phyloP scores from a whole-genome alignment of 1,139 yeast genomes.

The Yamadazyma conglobata region DNA sequence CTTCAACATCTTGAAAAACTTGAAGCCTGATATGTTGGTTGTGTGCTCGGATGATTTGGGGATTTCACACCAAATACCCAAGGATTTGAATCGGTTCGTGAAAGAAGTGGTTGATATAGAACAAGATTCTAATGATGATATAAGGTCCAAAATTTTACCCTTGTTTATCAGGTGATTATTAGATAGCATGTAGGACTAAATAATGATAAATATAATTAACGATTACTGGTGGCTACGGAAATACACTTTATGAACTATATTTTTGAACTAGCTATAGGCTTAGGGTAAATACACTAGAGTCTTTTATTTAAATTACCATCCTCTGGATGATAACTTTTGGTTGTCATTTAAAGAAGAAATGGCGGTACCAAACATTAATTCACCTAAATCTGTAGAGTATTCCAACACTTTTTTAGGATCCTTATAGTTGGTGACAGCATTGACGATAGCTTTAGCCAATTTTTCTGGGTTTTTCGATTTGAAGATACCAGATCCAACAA shows the following conservation, averaged over 20 bases:
- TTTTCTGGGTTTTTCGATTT: slow-evolving; percentile 70
- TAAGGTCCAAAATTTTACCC: slow-evolving; percentile 11
- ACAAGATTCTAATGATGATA: slow-evolving; percentile 14
- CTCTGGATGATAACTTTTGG: slow-evolving; percentile 51
- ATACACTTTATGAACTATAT: too few relatives aligned
- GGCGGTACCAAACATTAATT: slow-evolving; percentile 69
- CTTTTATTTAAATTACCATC: slow-evolving; percentile 54
- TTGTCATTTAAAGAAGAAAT: slow-evolving; percentile 46
- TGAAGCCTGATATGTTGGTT: slow-evolving; percentile 41
- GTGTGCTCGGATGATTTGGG: slow-evolving; percentile 47
- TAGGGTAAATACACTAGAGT: too few relatives aligned
- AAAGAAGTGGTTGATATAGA: slow-evolving; percentile 31
- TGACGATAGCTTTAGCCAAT: slow-evolving; percentile 77
- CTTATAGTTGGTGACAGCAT: slow-evolving; percentile 73
- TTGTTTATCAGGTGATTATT: slow-evolving; percentile 11
- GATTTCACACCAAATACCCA: slow-evolving; percentile 26
- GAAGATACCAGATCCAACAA: slow-evolving; percentile 89
- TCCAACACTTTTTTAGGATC: slow-evolving; percentile 65
- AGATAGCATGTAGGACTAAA: not conserved
- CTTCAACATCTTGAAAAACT: slow-evolving; percentile 37
- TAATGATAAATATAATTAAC: not conserved
- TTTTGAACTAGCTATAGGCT: too few relatives aligned
- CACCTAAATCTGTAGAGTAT: slow-evolving; percentile 72
- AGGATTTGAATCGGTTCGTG: slow-evolving; percentile 39
- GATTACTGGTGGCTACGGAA: too few relatives aligned